phyloP scores from a whole-genome alignment of 1,139 yeast species.

The Taphrina sp. region DNA sequence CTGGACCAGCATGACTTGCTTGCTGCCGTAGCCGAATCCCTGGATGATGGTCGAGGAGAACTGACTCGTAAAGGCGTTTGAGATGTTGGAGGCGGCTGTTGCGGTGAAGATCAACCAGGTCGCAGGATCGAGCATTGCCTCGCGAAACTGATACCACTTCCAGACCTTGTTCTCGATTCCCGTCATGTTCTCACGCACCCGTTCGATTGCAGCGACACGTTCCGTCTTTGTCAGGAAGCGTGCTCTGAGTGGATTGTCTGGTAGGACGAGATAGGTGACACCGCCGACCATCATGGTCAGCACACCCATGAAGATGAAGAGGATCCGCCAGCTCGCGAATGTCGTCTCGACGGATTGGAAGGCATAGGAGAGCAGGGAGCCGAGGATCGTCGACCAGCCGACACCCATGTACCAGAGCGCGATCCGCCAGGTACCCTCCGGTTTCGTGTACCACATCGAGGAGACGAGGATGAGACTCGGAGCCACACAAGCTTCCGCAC shows the following conservation, averaged over 20 bases:
- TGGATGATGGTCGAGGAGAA: background rate
- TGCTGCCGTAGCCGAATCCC: constrained; percentile 8
- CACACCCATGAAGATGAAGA: constrained; percentile 51
- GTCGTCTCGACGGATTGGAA: constrained; percentile 50
- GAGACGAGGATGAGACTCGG: constrained; percentile 57
- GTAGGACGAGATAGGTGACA: constrained; percentile 50
- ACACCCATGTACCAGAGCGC: constrained; percentile 51
- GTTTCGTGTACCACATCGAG: constrained; percentile 55
- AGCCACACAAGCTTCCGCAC: constrained; percentile 55
- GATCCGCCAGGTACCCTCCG: constrained; percentile 51
- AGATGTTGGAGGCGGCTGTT: constrained; percentile 45
- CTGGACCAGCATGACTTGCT: background rate
- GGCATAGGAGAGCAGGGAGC: constrained; percentile 44
- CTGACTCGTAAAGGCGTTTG: constrained; percentile 41
- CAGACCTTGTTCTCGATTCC: constrained; percentile 56
- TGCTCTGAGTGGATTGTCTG: constrained; percentile 46
- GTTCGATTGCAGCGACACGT: constrained; percentile 52
- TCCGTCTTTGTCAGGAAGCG: constrained; percentile 42
- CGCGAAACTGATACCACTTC: constrained; percentile 52
- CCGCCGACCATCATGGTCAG: constrained; percentile 52
- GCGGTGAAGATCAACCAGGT: constrained; percentile 45
- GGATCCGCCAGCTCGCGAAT: constrained; percentile 51
- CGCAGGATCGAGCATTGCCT: constrained; percentile 43
- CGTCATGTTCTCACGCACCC: constrained; percentile 51
- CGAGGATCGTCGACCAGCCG: constrained; percentile 49